Conservation (phyloP, 2,329 filamentous ascomycete genomes). For the Annulohypoxylon truncatum region DNA sequence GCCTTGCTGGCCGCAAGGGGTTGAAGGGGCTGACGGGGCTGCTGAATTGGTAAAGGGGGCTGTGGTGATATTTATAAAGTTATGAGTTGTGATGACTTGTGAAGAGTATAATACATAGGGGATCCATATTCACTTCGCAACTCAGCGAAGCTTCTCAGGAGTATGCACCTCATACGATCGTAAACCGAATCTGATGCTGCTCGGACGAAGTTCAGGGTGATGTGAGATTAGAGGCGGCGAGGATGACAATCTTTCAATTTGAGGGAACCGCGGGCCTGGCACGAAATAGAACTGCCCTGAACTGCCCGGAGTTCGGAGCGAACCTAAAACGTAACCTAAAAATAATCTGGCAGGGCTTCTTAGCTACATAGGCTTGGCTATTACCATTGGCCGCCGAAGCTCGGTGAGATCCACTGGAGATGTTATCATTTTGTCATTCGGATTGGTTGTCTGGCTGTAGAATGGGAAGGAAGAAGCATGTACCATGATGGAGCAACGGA, state of each 20-base stretch:
- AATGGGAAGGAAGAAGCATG: conserved; percentile 9
- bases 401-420: conserved; percentile 19
- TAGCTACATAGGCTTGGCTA: conserved; percentile 4
- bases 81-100: not conserved
- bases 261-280: conserved; percentile 8
- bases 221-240: conserved; percentile 8
- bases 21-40: not conserved
- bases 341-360: conserved; percentile 34
- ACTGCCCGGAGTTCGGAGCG: conserved; percentile 20
- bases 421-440: conserved; percentile 1
- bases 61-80: not conserved
- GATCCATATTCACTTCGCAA: not conserved
- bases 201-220: not conserved
- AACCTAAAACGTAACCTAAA: conserved; percentile 24
- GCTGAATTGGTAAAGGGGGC: not conserved
- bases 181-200: not conserved
- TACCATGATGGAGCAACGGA: not conserved
- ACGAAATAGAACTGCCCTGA: not conserved
- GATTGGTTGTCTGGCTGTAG: no score
- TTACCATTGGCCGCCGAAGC: conserved; percentile 25
- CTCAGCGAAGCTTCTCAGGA: not conserved
- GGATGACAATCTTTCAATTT: not conserved
- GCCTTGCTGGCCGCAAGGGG: not conserved
- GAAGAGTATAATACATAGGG: not conserved
- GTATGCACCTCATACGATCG: not conserved